Percentiles rank a stretch among this genome's conserved stretches.
Conservation (phyloP, 2,329 filamentous ascomycete genomes). For the Pseudogymnoascus sp. region DNA sequence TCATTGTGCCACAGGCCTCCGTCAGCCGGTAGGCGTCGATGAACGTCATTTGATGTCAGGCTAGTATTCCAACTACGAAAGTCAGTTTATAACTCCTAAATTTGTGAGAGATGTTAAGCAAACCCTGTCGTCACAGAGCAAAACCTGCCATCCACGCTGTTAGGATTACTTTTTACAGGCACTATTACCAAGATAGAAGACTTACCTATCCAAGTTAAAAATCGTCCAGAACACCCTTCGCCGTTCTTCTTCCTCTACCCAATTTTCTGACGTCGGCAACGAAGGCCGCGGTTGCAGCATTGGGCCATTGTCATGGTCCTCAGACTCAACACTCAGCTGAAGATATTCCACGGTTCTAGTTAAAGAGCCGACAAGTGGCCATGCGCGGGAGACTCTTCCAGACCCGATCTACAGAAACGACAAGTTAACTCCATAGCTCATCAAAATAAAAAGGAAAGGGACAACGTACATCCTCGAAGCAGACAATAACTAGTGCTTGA, state of each 20-base stretch:
- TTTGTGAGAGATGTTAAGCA: neutral
- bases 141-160: conserved; percentile 6
- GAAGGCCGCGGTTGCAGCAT: conserved; percentile 24
- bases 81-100: neutral
- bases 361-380: conserved; percentile 22
- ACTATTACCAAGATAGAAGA: conserved; percentile 25
- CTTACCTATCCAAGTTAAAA: conserved; percentile 40
- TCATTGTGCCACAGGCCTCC: conserved; percentile 35
- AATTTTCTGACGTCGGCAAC: conserved; percentile 24
- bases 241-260: conserved; percentile 38
- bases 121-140: conserved; percentile 8
- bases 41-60: conserved; percentile 27
- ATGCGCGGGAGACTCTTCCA: conserved; percentile 16
- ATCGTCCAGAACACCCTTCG: conserved; percentile 45
- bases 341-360: conserved; percentile 23
- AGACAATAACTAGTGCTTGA: conserved; percentile 19
- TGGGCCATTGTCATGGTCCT: conserved; percentile 14
- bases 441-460: neutral
- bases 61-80: conserved; percentile 30
- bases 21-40: conserved; percentile 33
- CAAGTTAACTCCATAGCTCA: neutral
- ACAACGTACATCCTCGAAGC: conserved; percentile 28
- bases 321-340: conserved; percentile 17
- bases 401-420: conserved; percentile 16
- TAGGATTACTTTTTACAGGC: neutral